Conservation (phyloP, 2,329 filamentous ascomycete species). For the Pyricularia pennisetigena region DNA sequence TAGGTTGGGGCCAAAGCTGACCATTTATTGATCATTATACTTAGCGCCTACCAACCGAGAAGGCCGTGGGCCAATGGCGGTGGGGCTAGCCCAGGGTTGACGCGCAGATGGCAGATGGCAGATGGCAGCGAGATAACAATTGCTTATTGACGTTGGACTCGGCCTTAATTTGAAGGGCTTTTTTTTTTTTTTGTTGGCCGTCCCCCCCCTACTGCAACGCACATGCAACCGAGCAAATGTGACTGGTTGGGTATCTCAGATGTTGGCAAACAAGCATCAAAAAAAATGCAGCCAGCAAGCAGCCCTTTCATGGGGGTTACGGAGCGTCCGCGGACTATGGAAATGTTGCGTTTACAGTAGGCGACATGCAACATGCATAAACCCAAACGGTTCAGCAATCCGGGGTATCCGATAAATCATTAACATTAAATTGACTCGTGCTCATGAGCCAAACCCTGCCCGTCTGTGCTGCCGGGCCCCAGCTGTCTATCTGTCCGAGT, state of each 20-base stretch:
- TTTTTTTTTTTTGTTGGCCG: no score
- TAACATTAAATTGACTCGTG: background rate
- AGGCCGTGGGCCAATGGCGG: background rate
- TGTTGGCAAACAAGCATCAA: background rate
- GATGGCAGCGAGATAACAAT: background rate
- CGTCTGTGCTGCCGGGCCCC: background rate
- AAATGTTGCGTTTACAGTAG: background rate
- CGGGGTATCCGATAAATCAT: background rate
- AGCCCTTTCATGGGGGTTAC: background rate
- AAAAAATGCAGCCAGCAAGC: background rate
- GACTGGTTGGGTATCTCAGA: background rate
- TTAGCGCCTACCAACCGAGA: background rate
- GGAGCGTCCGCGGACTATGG: no score
- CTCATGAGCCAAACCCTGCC: background rate
- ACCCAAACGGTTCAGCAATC: background rate
- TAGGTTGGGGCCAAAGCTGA: background rate
- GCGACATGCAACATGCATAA: background rate
- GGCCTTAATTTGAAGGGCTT: background rate
- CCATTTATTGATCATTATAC: background rate
- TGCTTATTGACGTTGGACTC: background rate
- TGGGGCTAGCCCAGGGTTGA: background rate
- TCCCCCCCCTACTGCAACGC: background rate
- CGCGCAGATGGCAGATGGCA: background rate
- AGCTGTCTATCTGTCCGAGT: no score
- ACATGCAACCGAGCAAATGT: background rate